Conservation (phyloP, 257 asterid species). For the Rubia yunnanensis region DNA sequence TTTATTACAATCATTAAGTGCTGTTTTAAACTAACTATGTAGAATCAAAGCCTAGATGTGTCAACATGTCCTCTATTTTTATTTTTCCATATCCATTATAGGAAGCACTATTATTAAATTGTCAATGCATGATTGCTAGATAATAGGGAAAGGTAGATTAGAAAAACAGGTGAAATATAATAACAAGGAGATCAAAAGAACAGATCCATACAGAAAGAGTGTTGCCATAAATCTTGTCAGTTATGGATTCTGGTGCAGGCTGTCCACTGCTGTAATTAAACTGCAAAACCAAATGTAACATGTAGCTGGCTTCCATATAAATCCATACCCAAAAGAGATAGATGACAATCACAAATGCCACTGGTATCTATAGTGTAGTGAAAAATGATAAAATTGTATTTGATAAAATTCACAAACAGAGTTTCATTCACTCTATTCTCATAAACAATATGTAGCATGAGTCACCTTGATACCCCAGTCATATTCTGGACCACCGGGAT, state of each 20-base stretch:
- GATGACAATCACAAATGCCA: neutral
- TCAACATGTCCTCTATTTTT: neutral
- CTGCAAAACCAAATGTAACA: slow-evolving; percentile 37
- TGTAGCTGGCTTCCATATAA: neutral
- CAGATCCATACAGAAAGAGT: slow-evolving; percentile 77
- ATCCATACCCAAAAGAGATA: neutral
- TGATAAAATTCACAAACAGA: neutral
- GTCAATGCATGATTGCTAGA: neutral
- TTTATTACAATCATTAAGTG: neutral
- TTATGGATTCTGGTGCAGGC: slow-evolving; percentile 97
- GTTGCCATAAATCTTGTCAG: slow-evolving; percentile 94
- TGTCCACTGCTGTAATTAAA: slow-evolving; percentile 98
- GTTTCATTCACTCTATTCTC: neutral
- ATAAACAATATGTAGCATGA: neutral
- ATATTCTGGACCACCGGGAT: slow-evolving; percentile 96
- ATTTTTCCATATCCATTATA: neutral
- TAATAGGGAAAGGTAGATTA: neutral
- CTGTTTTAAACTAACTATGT: neutral
- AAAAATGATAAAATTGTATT: neutral
- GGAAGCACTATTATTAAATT: neutral
- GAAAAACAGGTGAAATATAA: neutral
- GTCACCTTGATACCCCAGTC: slow-evolving; percentile 99
- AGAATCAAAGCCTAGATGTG: neutral
- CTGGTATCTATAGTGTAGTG: neutral
- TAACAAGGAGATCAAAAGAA: slow-evolving; percentile 8